Base-by-base conservation (phyloP, 345 rosid species). In the Sisymbrium irio region DNA sequence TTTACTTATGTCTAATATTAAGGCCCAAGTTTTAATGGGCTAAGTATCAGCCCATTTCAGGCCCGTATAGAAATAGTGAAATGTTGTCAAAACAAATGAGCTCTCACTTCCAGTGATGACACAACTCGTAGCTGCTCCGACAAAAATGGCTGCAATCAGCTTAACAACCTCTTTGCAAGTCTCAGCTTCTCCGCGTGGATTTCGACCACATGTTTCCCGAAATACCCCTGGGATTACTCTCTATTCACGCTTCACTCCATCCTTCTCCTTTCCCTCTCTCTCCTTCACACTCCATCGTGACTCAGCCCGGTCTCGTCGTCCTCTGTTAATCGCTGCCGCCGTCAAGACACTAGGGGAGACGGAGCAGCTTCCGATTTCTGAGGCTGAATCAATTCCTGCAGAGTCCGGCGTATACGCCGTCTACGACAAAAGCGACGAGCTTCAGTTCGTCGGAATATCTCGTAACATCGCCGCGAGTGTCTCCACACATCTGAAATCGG, bases 361-460 rank as follows among this genome's bases (percentile, higher is more conserved):
- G 14, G 89, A 88, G 7, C 63, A 61, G 11, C 57, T 83, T 39
- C 47, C 85, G 5, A 22, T 78, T 5, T 70, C 82, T 4, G 88
- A 86, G 37, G 49, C 85, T 60, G 67, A 78, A 0, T 41, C 78
- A 3, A 55, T 87, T 4, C 87, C 95, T 0, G 27, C 93, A 0
- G 90, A 58, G 67, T 78, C 91, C 3, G 97, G 97, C 4, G 92
- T 94, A 0, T 94, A 91, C 77, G 96, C 96, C 73, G 84, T 94
- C 4, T 88, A 78, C 65, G 96, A 94, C 72, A 70, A 77, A 42
- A 81, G 65, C 54, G 81, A 80, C 11, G 89, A 79, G 60, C 87
- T 94, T 74, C 96, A 94, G 61, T 94, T 91, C 83, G 78, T 91
- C 35, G 98, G 97, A 36, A 87, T 94, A 51, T 85, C 97, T 15